A percentile compares a stretch with the other conserved stretches of the same genome.
These are phyloP conservation scores for Pythium coloratum DNA, from an alignment of 352 stramenopile species.

Conservation along the genomic window DNA sequence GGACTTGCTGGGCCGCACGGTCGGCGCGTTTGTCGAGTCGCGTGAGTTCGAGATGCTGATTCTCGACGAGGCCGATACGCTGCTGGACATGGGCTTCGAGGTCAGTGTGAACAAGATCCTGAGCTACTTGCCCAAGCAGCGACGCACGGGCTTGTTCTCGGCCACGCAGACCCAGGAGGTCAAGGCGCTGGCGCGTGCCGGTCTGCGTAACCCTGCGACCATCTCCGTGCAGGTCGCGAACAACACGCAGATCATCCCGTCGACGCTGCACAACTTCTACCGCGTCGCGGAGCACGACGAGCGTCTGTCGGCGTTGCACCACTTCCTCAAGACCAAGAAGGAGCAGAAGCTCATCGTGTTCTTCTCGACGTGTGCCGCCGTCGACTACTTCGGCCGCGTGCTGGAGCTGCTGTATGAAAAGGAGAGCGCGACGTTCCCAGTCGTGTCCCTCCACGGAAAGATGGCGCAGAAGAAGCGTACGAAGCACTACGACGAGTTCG, in stretches of 20 bases:
- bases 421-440: constrained; percentile 33
- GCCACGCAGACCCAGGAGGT: constrained; percentile 95
- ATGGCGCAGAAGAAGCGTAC: constrained; percentile 92
- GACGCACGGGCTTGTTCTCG: constrained; percentile 93
- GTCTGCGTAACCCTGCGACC: constrained; percentile 97
- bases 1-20: constrained; percentile 87
- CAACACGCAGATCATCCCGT: constrained; percentile 74
- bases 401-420: constrained; percentile 78
- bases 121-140: constrained; percentile 95
- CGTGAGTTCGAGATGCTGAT: constrained; percentile 97
- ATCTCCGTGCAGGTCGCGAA: constrained; percentile 96
- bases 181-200: constrained; percentile 93
- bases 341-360: constrained; percentile 97
- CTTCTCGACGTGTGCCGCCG: constrained; percentile 97
- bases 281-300: constrained; percentile 92
- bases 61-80: constrained; percentile 98
- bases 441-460: constrained; percentile 93
- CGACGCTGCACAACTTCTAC: constrained; percentile 94
- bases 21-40: constrained; percentile 77
- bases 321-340: constrained; percentile 92
- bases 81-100: constrained; percentile 98
- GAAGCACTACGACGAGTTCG: constrained; percentile 76
- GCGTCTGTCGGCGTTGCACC: constrained; percentile 91
- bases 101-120: constrained; percentile 96
- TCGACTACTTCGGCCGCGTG: constrained; percentile 97